These are phyloP conservation scores for Mycothermus thermophilus DNA, from an alignment of 495 filamentous ascomycete species.

Conservation along the genomic window DNA sequence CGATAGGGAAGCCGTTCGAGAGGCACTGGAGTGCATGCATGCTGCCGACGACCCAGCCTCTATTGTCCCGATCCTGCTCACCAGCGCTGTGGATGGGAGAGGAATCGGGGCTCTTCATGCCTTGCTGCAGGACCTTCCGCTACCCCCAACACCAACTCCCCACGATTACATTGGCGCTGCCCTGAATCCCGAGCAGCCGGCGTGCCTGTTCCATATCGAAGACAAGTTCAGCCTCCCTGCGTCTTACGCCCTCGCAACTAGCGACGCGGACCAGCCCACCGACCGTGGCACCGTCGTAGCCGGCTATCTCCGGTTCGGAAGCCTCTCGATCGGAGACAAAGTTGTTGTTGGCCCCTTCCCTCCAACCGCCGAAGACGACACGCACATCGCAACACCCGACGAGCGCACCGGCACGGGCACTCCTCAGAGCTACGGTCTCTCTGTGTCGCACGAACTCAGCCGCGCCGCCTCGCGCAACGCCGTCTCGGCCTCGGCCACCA, in stretches of 20 bases:
- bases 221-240: slow-evolving; percentile 52
- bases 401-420: slow-evolving; percentile 15
- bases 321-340: slow-evolving; percentile 62
- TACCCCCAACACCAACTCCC: slow-evolving; percentile 42
- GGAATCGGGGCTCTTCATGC: slow-evolving; percentile 74
- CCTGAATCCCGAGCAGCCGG: slow-evolving; percentile 36
- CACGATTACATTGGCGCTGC: slow-evolving; percentile 30
- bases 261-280: slow-evolving; percentile 20
- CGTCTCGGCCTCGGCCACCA: slow-evolving; percentile 32
- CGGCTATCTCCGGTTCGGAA: slow-evolving; percentile 69
- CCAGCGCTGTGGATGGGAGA: slow-evolving; percentile 72
- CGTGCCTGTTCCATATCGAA: slow-evolving; percentile 70
- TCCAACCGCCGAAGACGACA: slow-evolving; percentile 27
- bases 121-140: slow-evolving; percentile 61
- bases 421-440: slow-evolving; percentile 21
- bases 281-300: slow-evolving; percentile 52
- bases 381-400: slow-evolving; percentile 22
- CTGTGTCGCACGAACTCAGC: slow-evolving; percentile 30
- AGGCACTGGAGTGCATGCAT: slow-evolving; percentile 32
- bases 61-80: slow-evolving; percentile 73
- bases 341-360: slow-evolving; percentile 70
- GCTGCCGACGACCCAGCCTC: slow-evolving; percentile 32
- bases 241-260: slow-evolving; percentile 29
- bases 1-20: slow-evolving; percentile 40
- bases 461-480: slow-evolving; percentile 26